Base-by-base conservation (phyloP, 2,329 filamentous ascomycete genomes). In the Cytospora schulzeri region DNA sequence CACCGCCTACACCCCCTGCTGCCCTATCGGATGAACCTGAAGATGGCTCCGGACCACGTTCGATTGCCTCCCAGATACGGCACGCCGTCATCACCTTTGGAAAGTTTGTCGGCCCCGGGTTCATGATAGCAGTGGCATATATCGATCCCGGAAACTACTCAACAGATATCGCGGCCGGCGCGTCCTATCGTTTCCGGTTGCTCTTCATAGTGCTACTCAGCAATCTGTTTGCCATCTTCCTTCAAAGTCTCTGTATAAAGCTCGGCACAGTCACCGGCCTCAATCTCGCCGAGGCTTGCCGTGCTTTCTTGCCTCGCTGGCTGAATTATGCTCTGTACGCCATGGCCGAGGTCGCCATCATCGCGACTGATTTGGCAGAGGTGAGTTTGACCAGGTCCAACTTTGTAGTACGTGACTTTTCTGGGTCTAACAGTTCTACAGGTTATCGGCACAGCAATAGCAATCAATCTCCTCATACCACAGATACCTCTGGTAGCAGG, bases 371-470 rank as follows among this genome's bases (percentile, higher is more conserved):
- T 72, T 86, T 91, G 68, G 88, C 88, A 63, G 88, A 91, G 76
- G 84, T 84, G 70, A 68, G 76, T 69, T 69, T 2, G 26, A 24
- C 4, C 22, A 38, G 24, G 14, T 7, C 28, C 28, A 12, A 12
- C 14, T 24, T 7, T 2, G 1, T n/a, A 9, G 17, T 8, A n/a
- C 22, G n/a, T 48, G n/a, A 5, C 9, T 4, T 24, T 8, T 3
- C 7, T 51, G 38, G 7, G 62, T 35, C 24, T 45, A 9, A 52
- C 50, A 67, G 26, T 8, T 45, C 28, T 9, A 6, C 60, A 83
- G 81, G 88, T 91, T 24, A 90, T 91, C 68, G 88, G 88, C 58
- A 89, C 87, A 22, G 88, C 88, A 15, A 90, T 91, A 67, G 88
- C 86, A 1, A 76, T 91, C 57, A 90, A 91, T 68, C 77, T 91